phyloP scores from a whole-genome alignment of 2,329 filamentous ascomycete species.

The Hypomyces perniciosus region DNA sequence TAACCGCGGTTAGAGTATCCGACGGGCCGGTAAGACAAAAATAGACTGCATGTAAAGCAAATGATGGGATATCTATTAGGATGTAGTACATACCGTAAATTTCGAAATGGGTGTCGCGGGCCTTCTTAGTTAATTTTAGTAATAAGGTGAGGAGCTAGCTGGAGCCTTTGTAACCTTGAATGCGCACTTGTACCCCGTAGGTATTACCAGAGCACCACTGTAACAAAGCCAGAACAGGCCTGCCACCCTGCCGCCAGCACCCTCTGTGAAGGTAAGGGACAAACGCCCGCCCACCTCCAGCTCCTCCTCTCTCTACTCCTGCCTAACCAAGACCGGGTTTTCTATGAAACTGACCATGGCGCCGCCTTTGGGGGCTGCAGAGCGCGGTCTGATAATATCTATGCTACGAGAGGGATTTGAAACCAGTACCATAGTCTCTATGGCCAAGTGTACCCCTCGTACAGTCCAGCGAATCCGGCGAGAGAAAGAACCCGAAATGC shows the following conservation, averaged over 20 bases:
- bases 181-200: neutral
- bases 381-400: neutral
- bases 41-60: too few species aligned
- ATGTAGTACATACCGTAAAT: too few species aligned
- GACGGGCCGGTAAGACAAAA: too few species aligned
- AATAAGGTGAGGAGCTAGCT: neutral
- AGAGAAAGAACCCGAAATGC: neutral
- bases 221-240: neutral
- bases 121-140: neutral
- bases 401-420: neutral
- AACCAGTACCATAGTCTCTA: neutral
- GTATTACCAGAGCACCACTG: too few species aligned
- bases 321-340: neutral
- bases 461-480: neutral
- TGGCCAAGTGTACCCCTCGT: neutral
- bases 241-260: neutral
- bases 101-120: neutral
- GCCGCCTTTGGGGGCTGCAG: neutral
- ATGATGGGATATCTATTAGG: too few species aligned
- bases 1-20: too few species aligned
- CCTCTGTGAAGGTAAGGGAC: too few species aligned
- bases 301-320: neutral
- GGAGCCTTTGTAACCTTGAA: neutral
- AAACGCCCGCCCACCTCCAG: neutral
- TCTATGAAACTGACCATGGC: neutral